Percentiles rank a stretch among this genome's conserved stretches.
These are phyloP conservation scores for Silybum marianum DNA, from an alignment of 129 eudicot species.

Conservation along the genomic window DNA sequence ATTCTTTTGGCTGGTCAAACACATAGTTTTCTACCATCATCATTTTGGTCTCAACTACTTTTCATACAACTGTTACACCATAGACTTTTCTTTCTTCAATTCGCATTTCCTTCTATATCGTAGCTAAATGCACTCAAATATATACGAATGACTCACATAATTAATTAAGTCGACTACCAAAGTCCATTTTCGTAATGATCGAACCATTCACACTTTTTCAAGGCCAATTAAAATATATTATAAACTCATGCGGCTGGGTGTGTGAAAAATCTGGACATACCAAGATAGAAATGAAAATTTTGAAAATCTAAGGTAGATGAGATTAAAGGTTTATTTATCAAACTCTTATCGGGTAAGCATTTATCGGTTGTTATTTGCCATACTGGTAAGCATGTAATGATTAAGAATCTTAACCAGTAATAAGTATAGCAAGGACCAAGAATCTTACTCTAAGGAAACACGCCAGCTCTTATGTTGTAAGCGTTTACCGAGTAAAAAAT, in stretches of 20 bases:
- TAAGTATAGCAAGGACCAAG: no score
- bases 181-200: background rate
- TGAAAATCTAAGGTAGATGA: background rate
- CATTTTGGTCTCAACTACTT: slow-evolving; percentile 32
- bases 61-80: slow-evolving; percentile 19
- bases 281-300: background rate
- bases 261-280: background rate
- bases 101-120: background rate
- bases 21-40: slow-evolving; percentile 26
- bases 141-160: background rate
- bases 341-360: no score
- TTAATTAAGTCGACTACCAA: background rate
- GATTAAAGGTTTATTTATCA: no score
- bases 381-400: no score
- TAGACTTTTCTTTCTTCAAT: slow-evolving; percentile 5
- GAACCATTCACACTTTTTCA: background rate
- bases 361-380: no score
- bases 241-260: background rate
- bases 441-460: no score
- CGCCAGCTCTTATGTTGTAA: no score
- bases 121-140: slow-evolving; percentile 16
- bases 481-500: no score
- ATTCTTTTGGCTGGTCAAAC: slow-evolving; percentile 30
- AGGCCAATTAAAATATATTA: background rate
- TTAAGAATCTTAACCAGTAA: no score